phyloP scores from a whole-genome alignment of 495 filamentous ascomycete species.

The Lasiosphaeria ovina region DNA sequence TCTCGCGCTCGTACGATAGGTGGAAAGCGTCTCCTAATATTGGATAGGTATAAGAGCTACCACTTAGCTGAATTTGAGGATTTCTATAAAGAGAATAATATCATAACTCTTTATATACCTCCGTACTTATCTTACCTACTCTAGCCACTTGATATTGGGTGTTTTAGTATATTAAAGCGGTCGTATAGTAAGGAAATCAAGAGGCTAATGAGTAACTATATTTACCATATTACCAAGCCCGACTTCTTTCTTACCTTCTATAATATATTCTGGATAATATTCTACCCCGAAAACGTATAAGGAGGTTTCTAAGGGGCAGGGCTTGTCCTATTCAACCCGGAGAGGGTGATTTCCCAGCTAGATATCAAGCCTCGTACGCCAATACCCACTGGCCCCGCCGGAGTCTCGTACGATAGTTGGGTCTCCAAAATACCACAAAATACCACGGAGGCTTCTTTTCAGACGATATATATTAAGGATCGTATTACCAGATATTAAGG shows the following conservation, averaged over 20 bases:
- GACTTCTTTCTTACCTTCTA: constrained; percentile 18
- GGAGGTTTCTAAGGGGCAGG: background rate
- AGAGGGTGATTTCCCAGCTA: constrained; percentile 18
- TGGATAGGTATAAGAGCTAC: too few species aligned
- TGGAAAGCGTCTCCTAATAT: too few species aligned
- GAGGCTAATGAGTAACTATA: constrained; percentile 4
- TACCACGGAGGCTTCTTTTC: background rate
- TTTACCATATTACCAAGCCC: constrained; percentile 12
- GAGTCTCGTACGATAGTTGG: background rate
- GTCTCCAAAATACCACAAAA: constrained; percentile 5
- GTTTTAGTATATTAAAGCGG: constrained; percentile 11
- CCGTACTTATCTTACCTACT: constrained; percentile 16
- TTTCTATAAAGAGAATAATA: constrained; percentile 7
- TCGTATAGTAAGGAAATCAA: constrained; percentile 16
- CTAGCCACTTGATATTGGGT: constrained; percentile 20
- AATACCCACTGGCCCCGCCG: too few species aligned
- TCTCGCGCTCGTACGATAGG: too few species aligned
- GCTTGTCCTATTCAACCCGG: constrained; percentile 14
- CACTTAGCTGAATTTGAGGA: too few species aligned
- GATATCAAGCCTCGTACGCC: constrained; percentile 9
- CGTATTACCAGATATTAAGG: background rate
- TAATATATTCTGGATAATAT: background rate
- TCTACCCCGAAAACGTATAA: background rate
- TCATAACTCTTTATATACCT: constrained; percentile 19
- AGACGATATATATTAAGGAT: background rate